Evolutionary conservation across 805 yeast species (phyloP), one percentile per base, ranked within the genome.

Genomic region (Blastobotrys terrestris): DNA sequence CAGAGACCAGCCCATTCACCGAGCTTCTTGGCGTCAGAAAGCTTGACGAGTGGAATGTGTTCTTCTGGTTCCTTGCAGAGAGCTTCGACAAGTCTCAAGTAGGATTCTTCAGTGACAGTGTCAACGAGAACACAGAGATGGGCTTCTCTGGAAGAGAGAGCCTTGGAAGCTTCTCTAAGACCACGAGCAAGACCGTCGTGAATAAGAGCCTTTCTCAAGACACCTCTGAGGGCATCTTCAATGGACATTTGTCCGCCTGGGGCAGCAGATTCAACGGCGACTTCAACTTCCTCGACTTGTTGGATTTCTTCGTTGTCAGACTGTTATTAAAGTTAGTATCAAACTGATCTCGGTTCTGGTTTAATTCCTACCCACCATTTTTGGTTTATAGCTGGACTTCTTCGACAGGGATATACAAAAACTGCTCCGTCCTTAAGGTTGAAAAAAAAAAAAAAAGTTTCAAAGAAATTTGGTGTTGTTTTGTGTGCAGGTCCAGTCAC

Each of bases 1-100:
- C 97, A 94, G 69, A 94, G 83, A 87, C 99, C 99, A 72, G 98
- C 98, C 99, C 99, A 94, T 84, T 94, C 98, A 84, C 99, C 99
- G 75, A 94, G 85, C 82, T 89, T 87, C 86, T 94, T 94, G 74
- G 98, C 97, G 75, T 94, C 99, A 69, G 98, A 87, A 69, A 94
- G 98, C 87, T 94, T 94, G 86, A 94, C 87, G 78, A 94, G 83
- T 71, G 99, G 98, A 67, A 92, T 89, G 81, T 88, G 87, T 78
- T 84, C 82, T 74, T 88, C 96, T 72, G 95, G 89, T 79, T 89
- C 96, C 83, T 91, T 88, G 83, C 98, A 92, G 73, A 94, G 85
- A 80, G 97, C 98, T 86, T 94, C 98, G 71, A 94, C 94, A 76
- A 94, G 87, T 81, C 91, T 90, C 75, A 87, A 80, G 81, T 94